Base-by-base conservation (phyloP, 2,329 filamentous ascomycete species). In the Boeremia lycopersici region DNA sequence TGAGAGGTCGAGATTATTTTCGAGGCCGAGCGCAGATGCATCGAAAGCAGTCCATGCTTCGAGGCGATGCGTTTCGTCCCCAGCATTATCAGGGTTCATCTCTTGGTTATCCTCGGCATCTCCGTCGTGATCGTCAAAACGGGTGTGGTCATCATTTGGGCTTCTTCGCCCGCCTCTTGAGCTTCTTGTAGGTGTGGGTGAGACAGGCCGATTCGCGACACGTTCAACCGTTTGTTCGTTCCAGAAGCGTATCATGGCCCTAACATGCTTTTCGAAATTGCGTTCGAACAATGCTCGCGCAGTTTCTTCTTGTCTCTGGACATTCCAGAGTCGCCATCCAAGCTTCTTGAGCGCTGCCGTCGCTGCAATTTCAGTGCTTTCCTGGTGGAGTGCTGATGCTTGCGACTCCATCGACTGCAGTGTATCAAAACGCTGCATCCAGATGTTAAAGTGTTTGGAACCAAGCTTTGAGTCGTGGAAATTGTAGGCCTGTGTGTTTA, bases 321-420 rank as follows among this genome's bases (percentile, higher is more conserved):
- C 72, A 35, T 84, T 82, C 71, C 86, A 86, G 2, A 83, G 73
- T 7, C 79, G 79, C 71, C 85, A 82, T 48, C 82, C 84, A n/a
- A 86, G 72, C 62, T 80, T 83, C 65, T 82, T 83, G 52, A 86
- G 72, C 23, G 76, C 77, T 12, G 72, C 73, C 10, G 76, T 75
- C 12, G 82, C 79, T 4, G 78, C 71, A 23, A 77, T 72, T 11
- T 82, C 77, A 4, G 79, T 71, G 36, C 78, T 79, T 53, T 81
- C 75, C 25, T 79, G 77, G 45, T 77, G 68, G 31, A 84, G 74
- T 1, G 74, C 69, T 3, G 74, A 55, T 11, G 84, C 84, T 63
- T 80, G 76, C 23, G 77, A 48, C 2, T 76, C 67, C 49, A 77
- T 58, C 0, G 60, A 60, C 5, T 73, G 64, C 11, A 73, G 49